Percentiles rank a stretch among this genome's conserved stretches.
phyloP scores from a whole-genome alignment of 169 alveolate genomes.

The Perkinsus olseni region DNA sequence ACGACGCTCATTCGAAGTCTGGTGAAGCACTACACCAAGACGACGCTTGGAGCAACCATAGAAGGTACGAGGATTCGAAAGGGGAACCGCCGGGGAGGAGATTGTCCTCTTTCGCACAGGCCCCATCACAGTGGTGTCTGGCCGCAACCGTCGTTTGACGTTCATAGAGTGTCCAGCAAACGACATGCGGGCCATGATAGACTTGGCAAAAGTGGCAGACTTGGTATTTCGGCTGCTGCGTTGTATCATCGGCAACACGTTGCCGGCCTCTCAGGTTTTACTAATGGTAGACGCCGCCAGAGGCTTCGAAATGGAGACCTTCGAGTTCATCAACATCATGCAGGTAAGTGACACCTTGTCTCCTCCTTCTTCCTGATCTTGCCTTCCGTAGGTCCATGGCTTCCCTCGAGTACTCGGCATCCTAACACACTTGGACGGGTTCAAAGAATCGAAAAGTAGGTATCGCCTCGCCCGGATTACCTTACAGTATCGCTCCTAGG shows the following conservation, averaged over 20 bases:
- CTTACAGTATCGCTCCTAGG: not conserved
- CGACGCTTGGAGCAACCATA: not conserved
- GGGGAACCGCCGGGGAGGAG: not conserved
- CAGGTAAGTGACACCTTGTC: constrained; percentile 27
- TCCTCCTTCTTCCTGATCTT: not conserved
- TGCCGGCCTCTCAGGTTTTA: not conserved
- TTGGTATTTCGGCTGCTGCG: constrained; percentile 40
- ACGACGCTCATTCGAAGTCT: constrained; percentile 92
- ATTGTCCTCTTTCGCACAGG: constrained; percentile 48
- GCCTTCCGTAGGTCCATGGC: constrained; percentile 54
- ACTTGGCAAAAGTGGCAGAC: constrained; percentile 95
- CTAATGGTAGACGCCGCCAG: not conserved
- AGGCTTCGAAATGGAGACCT: constrained; percentile 97
- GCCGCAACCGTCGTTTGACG: constrained; percentile 85
- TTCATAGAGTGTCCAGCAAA: constrained; percentile 88
- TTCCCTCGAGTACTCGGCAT: constrained; percentile 89
- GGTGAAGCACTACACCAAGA: constrained; percentile 87
- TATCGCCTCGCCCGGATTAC: constrained; percentile 17
- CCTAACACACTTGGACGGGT: constrained; percentile 91
- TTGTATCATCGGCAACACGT: not conserved
- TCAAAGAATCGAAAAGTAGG: constrained; percentile 75
- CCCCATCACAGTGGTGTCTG: constrained; percentile 85
- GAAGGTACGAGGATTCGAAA: constrained; percentile 28
- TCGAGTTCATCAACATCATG: constrained; percentile 92
- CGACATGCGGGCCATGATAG: constrained; percentile 91